Base-by-base conservation (phyloP, 768 basidiomycete genomes). In the Tylopilus felleus region DNA sequence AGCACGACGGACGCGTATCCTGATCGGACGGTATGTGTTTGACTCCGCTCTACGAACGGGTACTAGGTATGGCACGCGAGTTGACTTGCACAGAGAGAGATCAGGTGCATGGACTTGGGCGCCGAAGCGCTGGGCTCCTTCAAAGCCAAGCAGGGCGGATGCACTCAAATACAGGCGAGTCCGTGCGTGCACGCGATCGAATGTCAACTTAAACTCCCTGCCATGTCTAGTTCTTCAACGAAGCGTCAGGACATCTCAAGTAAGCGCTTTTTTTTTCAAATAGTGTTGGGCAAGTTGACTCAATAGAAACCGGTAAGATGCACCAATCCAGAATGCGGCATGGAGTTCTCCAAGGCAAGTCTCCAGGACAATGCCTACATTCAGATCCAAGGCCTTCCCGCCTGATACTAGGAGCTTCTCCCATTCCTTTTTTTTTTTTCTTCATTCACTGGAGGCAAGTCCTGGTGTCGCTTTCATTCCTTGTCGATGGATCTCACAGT, bases 91-190 rank as follows among this genome's bases (percentile, higher is more conserved):
- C 59, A 74, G 73, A 69, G 73, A 59, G 75, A 76, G 60, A 75
- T 75, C 43, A 66, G 75, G 49, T 75, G 74, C 50, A 75, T 76
- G 75, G 74, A 75, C 61, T 60, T 75, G 36, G 74, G 72, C 14
- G 65, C 50, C n/a, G 73, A 74, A 44, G 73, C 73, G 12, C 62
- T 74, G 1, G 73, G 74, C 51, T 61, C 73, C 42, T 75, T 74
- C 68, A 75, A 74, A 52, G 71, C 71, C 51, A 67, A 57, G 43
- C 74, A 73, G 51, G 73, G 62, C 4, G 75, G 75, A 12, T 74
- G 73, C 55, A 74, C 73, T 4, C 75, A 74, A 43, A 74, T 75
- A 65, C 73, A 74, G 62, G 73, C 73, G 57, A 56, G 73, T 55
- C 35, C 17, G 8, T 28, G 22, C 29, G 16, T 19, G 45, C 35